Conservation (phyloP, 495 filamentous ascomycete genomes). For the Talaromyces ruber region DNA sequence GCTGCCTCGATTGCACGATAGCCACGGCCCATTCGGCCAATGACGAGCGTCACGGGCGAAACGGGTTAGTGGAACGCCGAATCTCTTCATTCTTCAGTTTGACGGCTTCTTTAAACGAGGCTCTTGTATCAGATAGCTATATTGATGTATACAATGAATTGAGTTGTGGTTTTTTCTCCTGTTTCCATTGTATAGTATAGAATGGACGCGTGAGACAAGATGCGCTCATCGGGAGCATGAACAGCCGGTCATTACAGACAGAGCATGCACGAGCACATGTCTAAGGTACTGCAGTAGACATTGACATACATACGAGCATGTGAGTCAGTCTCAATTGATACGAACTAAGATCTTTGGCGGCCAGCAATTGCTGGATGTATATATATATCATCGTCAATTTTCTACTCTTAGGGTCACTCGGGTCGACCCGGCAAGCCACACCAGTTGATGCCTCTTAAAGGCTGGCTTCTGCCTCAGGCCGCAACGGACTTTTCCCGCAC, state of each 20-base stretch:
- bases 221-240: background rate
- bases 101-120: background rate
- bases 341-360: background rate
- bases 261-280: background rate
- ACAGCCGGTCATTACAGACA: background rate
- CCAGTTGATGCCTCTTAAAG: background rate
- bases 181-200: no score
- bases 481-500: background rate
- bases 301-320: background rate
- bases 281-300: background rate
- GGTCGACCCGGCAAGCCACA: background rate
- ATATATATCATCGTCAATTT: background rate
- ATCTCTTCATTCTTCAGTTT: background rate
- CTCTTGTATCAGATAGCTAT: background rate
- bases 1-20: background rate
- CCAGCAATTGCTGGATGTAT: no score
- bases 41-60: background rate
- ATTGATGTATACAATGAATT: background rate
- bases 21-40: background rate
- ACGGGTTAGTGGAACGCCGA: background rate
- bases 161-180: no score
- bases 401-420: background rate
- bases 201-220: background rate
- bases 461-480: background rate
- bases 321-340: background rate